A percentile compares a stretch with the other conserved stretches of the same genome.
Conservation (phyloP, 2,329 filamentous ascomycete species). For the Paecilomyces dactylethromorphus region DNA sequence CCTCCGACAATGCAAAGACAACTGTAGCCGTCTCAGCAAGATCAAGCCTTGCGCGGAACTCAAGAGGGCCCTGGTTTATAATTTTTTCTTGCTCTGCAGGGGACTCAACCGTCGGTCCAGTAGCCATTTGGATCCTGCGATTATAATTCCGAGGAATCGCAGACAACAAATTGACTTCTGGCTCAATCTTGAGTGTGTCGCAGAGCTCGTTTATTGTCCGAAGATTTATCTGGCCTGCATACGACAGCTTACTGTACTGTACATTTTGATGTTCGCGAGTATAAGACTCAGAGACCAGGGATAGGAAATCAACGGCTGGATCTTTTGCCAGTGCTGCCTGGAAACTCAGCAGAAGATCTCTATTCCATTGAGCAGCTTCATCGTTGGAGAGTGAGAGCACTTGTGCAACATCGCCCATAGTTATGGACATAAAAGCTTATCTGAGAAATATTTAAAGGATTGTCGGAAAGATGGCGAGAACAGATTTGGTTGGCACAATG, state of each 20-base stretch:
- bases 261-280: conserved; percentile 8
- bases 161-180: conserved; percentile 15
- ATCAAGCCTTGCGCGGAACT: conserved; percentile 15
- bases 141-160: conserved; percentile 14
- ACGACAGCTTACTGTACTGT: conserved; percentile 9
- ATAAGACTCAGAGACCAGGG: conserved; percentile 15
- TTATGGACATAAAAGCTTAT: too few relatives aligned
- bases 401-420: conserved; percentile 4
- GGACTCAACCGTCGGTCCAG: conserved; percentile 4
- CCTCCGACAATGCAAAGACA: conserved; percentile 17
- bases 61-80: not conserved
- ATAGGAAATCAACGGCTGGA: conserved; percentile 16
- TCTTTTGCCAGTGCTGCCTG: conserved; percentile 13
- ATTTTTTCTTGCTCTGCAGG: conserved; percentile 4
- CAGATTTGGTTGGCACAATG: too few relatives aligned
- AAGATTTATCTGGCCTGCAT: conserved; percentile 13
- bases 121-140: conserved; percentile 14
- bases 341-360: conserved; percentile 13
- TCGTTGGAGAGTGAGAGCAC: conserved; percentile 6
- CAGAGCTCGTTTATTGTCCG: conserved; percentile 9
- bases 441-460: too few relatives aligned
- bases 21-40: conserved; percentile 12
- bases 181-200: conserved; percentile 7
- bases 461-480: too few relatives aligned
- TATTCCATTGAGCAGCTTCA: conserved; percentile 16